These are phyloP conservation scores for Diutina pseudorugosa DNA, from an alignment of 1,139 yeast species.

Conservation along the genomic window DNA sequence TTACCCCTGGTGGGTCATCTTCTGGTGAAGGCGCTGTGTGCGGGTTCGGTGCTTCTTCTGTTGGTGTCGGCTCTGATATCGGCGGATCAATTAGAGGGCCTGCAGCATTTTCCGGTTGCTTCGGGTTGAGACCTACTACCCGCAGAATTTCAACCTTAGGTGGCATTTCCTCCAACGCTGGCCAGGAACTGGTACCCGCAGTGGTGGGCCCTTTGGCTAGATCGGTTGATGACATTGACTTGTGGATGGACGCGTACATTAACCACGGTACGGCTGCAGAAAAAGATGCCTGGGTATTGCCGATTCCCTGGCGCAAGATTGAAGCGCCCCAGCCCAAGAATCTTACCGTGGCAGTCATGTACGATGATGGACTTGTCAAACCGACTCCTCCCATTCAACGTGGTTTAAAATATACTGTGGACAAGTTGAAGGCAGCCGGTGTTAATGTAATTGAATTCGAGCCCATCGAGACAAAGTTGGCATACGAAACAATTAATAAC, in stretches of 20 bases:
- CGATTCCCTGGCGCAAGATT: constrained; percentile 8
- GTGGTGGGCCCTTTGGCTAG: constrained; percentile 56
- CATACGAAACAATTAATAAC: constrained; percentile 37
- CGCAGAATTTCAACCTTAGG: constrained; percentile 44
- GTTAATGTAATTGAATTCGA: constrained; percentile 21
- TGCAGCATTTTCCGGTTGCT: constrained; percentile 57
- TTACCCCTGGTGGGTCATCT: constrained; percentile 51
- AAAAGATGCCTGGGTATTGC: constrained; percentile 8
- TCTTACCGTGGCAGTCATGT: constrained; percentile 43
- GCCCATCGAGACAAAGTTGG: constrained; percentile 28
- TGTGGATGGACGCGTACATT: constrained; percentile 44
- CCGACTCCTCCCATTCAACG: constrained; percentile 10
- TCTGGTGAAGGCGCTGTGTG: constrained; percentile 70
- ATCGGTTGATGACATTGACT: constrained; percentile 50
- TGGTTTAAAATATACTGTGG: constrained; percentile 9
- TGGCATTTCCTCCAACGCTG: constrained; percentile 37
- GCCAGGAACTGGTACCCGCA: constrained; percentile 38
- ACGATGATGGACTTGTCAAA: constrained; percentile 10
- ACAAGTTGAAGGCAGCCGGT: constrained; percentile 8
- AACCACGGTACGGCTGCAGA: constrained; percentile 31
- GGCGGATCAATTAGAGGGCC: constrained; percentile 75
- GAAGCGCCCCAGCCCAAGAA: constrained; percentile 27
- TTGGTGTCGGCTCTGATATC: constrained; percentile 69
- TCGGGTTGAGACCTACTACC: constrained; percentile 59
- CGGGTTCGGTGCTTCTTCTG: constrained; percentile 49